These are phyloP conservation scores for Candida sanyaensis DNA, from an alignment of 1,139 yeast species.

Conservation along the genomic window DNA sequence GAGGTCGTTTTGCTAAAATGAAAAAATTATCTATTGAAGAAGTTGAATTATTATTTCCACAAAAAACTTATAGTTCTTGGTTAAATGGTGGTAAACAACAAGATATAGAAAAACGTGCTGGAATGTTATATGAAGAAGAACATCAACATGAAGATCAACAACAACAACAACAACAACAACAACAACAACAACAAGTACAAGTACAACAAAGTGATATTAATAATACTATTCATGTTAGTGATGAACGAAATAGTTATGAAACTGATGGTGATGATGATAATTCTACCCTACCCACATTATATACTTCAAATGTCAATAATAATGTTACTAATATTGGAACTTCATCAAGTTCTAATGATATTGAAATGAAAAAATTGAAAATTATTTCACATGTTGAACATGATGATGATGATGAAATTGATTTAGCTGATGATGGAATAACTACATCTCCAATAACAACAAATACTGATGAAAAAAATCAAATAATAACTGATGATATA, in stretches of 20 bases:
- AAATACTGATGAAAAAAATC: not conserved
- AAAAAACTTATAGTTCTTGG: conserved; percentile 63
- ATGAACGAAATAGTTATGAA: not conserved
- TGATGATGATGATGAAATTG: not conserved
- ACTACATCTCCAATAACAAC: not conserved
- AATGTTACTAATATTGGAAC: not conserved
- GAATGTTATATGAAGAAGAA: conserved; percentile 33
- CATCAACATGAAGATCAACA: not conserved
- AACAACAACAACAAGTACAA: no score
- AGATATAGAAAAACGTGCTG: conserved; percentile 35
- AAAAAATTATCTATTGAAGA: conserved; percentile 59
- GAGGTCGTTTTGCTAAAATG: conserved; percentile 47
- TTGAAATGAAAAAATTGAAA: not conserved
- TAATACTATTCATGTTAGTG: not conserved
- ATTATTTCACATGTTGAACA: no score
- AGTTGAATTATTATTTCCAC: conserved; percentile 68
- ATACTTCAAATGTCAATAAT: not conserved
- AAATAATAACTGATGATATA: not conserved
- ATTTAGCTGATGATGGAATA: not conserved
- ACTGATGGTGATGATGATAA: conserved; percentile 1
- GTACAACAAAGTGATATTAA: not conserved
- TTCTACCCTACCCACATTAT: not conserved
- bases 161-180: no score
- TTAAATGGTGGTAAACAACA: conserved; percentile 55
- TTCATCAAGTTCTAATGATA: not conserved